Percentiles rank a stretch among this genome's conserved stretches.
Conservation (phyloP, 2,329 filamentous ascomycete genomes). For the Phyllosticta citriasiana region DNA sequence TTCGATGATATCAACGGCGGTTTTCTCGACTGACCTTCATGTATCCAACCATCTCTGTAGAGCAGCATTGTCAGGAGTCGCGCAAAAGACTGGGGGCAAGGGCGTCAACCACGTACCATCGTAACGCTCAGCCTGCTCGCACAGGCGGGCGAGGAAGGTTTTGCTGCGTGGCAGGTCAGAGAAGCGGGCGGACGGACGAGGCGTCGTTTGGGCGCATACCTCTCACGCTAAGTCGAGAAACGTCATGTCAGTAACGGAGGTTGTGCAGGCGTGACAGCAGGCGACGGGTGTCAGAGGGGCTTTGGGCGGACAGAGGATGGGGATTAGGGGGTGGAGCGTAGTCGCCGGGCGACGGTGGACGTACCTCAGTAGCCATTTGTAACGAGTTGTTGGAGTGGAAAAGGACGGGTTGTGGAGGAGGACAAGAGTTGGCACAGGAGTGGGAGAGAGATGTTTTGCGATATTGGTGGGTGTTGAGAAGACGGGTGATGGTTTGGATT, state of each 20-base stretch:
- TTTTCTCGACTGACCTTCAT: slow-evolving; percentile 56
- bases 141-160: slow-evolving; percentile 80
- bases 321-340: slow-evolving; percentile 22
- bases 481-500: slow-evolving; percentile 9
- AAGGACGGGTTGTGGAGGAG: slow-evolving; percentile 8
- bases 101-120: slow-evolving; percentile 57
- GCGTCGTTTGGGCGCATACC: slow-evolving; percentile 26
- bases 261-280: not conserved
- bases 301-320: slow-evolving; percentile 19
- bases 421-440: slow-evolving; percentile 6
- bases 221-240: slow-evolving; percentile 35
- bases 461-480: slow-evolving; percentile 12
- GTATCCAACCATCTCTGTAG: slow-evolving; percentile 96
- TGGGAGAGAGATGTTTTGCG: not conserved
- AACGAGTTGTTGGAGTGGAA: slow-evolving; percentile 11
- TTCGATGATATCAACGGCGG: slow-evolving; percentile 1
- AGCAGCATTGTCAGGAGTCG: slow-evolving; percentile 14
- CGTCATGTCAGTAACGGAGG: slow-evolving; percentile 24
- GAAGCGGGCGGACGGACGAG: slow-evolving; percentile 11
- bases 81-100: not conserved
- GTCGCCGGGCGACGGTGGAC: slow-evolving; percentile 27
- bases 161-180: slow-evolving; percentile 25
- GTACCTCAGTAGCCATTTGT: slow-evolving; percentile 56
- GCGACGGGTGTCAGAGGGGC: slow-evolving; percentile 15
- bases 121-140: slow-evolving; percentile 99